These are phyloP conservation scores for Chaetoscypha palmicola DNA, from an alignment of 2,329 filamentous ascomycete genomes.

Conservation along the genomic window DNA sequence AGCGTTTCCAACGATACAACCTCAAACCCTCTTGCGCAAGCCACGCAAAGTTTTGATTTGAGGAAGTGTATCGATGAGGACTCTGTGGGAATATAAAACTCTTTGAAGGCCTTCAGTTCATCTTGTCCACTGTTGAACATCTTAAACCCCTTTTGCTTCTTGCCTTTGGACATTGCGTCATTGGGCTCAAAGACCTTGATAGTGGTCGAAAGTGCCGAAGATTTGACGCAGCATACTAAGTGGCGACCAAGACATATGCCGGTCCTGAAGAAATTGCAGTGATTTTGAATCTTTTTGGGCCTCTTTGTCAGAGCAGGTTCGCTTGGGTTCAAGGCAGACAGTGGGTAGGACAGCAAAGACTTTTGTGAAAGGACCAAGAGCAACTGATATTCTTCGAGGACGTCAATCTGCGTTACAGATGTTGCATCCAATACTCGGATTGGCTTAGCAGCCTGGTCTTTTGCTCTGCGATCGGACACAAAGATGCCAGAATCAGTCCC, in stretches of 20 bases:
- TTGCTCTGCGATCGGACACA: constrained; percentile 82
- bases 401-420: constrained; percentile 89
- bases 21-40: constrained; percentile 91
- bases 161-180: constrained; percentile 85
- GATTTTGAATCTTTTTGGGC: constrained; percentile 92
- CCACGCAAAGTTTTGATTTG: constrained; percentile 92
- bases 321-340: constrained; percentile 77
- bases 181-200: constrained; percentile 99
- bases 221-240: constrained; percentile 94
- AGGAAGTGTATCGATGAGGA: constrained; percentile 98
- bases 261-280: constrained; percentile 97
- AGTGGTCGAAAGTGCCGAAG: constrained; percentile 83
- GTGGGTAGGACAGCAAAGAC: constrained; percentile 80
- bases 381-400: constrained; percentile 89
- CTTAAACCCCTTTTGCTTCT: constrained; percentile 94
- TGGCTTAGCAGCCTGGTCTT: constrained; percentile 66
- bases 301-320: constrained; percentile 76
- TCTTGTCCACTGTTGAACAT: constrained; percentile 94
- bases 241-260: constrained; percentile 92
- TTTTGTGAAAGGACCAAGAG: constrained; percentile 90
- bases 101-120: constrained; percentile 93
- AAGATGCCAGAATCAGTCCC: constrained; percentile 94
- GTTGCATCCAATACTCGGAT: constrained; percentile 78
- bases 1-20: constrained; percentile 94
- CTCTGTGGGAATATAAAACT: constrained; percentile 98